Conservation (phyloP, 1,284 basidiomycete genomes). For the Sanghuangporus sanghuang region DNA sequence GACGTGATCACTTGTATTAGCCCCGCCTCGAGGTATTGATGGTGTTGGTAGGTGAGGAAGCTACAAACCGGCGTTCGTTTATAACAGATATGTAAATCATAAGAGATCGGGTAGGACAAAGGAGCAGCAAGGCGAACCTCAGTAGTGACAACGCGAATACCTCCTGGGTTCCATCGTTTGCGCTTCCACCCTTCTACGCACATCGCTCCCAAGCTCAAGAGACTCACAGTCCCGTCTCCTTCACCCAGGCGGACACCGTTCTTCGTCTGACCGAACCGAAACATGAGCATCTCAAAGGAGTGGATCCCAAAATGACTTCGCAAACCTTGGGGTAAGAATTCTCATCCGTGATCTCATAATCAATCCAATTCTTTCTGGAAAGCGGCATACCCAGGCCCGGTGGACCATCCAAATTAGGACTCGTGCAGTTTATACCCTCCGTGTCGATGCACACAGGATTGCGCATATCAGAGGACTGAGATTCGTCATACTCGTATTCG, state of each 20-base stretch:
- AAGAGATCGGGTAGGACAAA: background rate
- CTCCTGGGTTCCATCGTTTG: conserved; percentile 89
- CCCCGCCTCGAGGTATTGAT: conserved; percentile 81
- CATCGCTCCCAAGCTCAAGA: conserved; percentile 91
- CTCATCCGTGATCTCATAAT: conserved; percentile 73
- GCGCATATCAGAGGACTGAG: conserved; percentile 40
- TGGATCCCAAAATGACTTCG: background rate
- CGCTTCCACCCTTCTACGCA: conserved; percentile 94
- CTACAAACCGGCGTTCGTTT: conserved; percentile 32
- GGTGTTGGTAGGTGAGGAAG: conserved; percentile 80
- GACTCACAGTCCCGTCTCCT: conserved; percentile 93
- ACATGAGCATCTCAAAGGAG: background rate
- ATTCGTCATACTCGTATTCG: conserved; percentile 63
- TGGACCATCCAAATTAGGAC: conserved; percentile 28
- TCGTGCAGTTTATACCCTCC: conserved; percentile 32
- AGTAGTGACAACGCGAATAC: conserved; percentile 81
- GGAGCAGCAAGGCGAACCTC: conserved; percentile 45
- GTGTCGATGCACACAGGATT: conserved; percentile 36
- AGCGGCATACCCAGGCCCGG: conserved; percentile 53
- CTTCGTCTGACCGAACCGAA: conserved; percentile 39
- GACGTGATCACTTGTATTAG: conserved; percentile 88
- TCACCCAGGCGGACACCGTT: conserved; percentile 89
- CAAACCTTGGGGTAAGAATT: conserved; percentile 53
- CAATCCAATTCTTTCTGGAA: conserved; percentile 73
- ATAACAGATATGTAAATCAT: background rate